A percentile compares a stretch with the other conserved stretches of the same genome.
These are phyloP conservation scores for Globisporangium nodosum DNA, from an alignment of 352 stramenopile species.

Conservation along the genomic window DNA sequence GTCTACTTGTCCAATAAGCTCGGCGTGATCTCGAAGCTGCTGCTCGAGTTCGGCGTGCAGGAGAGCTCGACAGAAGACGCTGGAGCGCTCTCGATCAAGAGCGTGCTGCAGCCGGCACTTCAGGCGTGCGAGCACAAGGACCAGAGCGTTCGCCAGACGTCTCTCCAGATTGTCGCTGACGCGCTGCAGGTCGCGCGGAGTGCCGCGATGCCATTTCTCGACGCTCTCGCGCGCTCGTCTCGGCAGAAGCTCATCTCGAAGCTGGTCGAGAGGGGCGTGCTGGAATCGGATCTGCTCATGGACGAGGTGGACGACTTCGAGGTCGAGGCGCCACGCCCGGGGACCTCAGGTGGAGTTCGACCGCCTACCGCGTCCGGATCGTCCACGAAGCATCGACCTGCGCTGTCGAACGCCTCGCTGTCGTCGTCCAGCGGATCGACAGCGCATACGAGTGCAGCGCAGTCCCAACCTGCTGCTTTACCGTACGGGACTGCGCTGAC, in stretches of 20 bases:
- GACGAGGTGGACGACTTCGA: slow-evolving; percentile 85
- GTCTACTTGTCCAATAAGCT: slow-evolving; percentile 73
- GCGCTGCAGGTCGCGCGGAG: slow-evolving; percentile 50
- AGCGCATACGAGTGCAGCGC: slow-evolving; percentile 12
- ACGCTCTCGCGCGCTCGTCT: slow-evolving; percentile 50
- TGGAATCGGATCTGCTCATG: slow-evolving; percentile 78
- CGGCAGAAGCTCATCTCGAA: slow-evolving; percentile 82
- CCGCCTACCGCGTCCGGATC: slow-evolving; percentile 68
- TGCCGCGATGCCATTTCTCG: slow-evolving; percentile 64
- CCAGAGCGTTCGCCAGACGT: slow-evolving; percentile 50
- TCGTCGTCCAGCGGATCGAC: slow-evolving; percentile 23
- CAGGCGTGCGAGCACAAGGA: slow-evolving; percentile 75
- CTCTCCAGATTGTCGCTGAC: slow-evolving; percentile 66
- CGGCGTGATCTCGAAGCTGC: slow-evolving; percentile 57
- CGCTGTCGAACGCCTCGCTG: slow-evolving; percentile 48
- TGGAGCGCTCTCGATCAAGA: slow-evolving; percentile 44
- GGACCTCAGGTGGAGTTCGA: slow-evolving; percentile 46
- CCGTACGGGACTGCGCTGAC: slow-evolving; percentile 72
- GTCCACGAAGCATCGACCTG: slow-evolving; percentile 71
- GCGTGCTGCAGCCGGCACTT: slow-evolving; percentile 60
- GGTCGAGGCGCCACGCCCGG: slow-evolving; percentile 35
- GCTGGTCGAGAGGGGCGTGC: slow-evolving; percentile 59
- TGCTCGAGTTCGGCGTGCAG: slow-evolving; percentile 73
- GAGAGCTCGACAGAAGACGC: slow-evolving; percentile 32
- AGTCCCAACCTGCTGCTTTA: slow-evolving; percentile 34